A percentile compares a stretch with the other conserved stretches of the same genome.
These are phyloP conservation scores for Crocinoboletus sp. DNA, from an alignment of 1,284 basidiomycete genomes.

Conservation along the genomic window DNA sequence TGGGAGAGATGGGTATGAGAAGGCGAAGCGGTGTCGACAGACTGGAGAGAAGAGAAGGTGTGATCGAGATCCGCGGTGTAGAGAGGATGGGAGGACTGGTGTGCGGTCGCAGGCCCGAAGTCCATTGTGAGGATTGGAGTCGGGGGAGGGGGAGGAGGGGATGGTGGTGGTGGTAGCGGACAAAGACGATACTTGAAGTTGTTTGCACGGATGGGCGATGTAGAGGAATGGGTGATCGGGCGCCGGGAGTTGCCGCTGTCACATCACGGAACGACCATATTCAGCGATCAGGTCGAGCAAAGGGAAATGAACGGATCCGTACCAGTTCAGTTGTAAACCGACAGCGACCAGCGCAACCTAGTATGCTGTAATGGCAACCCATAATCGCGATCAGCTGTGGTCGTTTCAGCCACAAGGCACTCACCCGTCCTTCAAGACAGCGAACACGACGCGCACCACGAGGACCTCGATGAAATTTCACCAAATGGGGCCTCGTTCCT, in stretches of 20 bases:
- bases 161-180: constrained; percentile 19
- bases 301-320: constrained; percentile 27
- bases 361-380: too few relatives aligned
- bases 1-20: constrained; percentile 33
- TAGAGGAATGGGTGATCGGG: constrained; percentile 48
- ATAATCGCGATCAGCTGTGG: constrained; percentile 16
- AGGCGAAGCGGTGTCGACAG: constrained; percentile 29
- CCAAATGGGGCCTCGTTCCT: constrained; percentile 5
- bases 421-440: constrained; percentile 18
- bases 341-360: not conserved
- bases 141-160: constrained; percentile 14
- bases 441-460: constrained; percentile 3
- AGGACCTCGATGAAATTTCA: not conserved
- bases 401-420: constrained; percentile 13
- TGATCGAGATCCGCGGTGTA: constrained; percentile 52
- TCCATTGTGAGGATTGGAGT: constrained; percentile 43
- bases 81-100: constrained; percentile 37
- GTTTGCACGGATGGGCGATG: constrained; percentile 29
- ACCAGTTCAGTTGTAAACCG: constrained; percentile 20
- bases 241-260: constrained; percentile 44
- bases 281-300: constrained; percentile 24
- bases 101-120: constrained; percentile 39
- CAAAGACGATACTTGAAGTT: constrained; percentile 23
- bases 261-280: constrained; percentile 33
- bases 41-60: constrained; percentile 39